A percentile compares a stretch with the other conserved stretches of the same genome.
phyloP scores from a whole-genome alignment of 2,329 filamentous ascomycete genomes.

The Pestalotiopsis sp. region DNA sequence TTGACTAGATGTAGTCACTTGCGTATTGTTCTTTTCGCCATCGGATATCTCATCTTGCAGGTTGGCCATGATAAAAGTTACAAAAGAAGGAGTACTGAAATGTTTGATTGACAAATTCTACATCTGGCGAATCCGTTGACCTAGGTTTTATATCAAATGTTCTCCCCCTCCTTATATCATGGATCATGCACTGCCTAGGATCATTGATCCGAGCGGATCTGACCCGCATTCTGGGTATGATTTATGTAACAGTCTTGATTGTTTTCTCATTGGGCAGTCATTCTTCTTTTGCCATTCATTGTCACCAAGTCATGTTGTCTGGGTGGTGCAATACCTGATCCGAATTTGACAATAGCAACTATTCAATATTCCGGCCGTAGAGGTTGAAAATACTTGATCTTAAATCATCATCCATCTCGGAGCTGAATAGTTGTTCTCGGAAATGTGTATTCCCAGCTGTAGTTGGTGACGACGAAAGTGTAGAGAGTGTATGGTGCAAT shows the following conservation, averaged over 20 bases:
- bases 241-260: neutral
- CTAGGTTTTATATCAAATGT: neutral
- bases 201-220: neutral
- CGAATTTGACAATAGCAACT: neutral
- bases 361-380: neutral
- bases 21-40: neutral
- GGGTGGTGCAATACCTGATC: neutral
- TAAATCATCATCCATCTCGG: neutral
- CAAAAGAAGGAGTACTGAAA: neutral
- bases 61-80: neutral
- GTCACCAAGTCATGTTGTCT: neutral
- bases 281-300: neutral
- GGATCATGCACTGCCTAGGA: neutral
- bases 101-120: neutral
- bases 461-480: neutral
- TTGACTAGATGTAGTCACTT: neutral
- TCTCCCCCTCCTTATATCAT: neutral
- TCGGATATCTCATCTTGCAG: neutral
- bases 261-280: neutral
- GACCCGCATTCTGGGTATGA: neutral
- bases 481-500: slow-evolving; percentile 16
- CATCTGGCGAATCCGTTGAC: neutral
- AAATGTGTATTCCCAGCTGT: neutral
- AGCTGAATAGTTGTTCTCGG: neutral
- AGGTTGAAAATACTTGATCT: neutral